Evolutionary conservation across 2,329 filamentous ascomycete genomes (phyloP).

Genomic region (Orbilia oligospora): DNA sequence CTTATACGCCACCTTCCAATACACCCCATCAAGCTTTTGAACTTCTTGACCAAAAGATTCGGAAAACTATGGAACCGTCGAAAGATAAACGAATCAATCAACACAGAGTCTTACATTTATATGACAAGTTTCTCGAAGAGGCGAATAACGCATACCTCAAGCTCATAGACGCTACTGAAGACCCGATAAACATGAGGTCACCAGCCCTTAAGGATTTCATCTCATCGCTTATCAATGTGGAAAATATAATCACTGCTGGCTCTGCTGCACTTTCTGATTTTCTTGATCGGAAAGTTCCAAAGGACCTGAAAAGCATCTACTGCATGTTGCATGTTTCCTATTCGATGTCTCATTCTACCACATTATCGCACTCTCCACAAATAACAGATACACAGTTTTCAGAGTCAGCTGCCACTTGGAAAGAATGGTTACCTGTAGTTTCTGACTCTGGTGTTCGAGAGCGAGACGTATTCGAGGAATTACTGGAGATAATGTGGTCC

Average conservation of each 20-base stretch:
- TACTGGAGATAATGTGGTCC: conserved; percentile 9
- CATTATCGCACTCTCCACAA: not conserved
- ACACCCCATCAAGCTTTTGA: conserved; percentile 1
- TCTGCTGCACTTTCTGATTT: conserved; percentile 5
- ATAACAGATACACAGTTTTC: conserved; percentile 17
- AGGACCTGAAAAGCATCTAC: conserved; percentile 2
- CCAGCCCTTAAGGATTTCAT: conserved; percentile 1
- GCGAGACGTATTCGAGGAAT: conserved; percentile 30
- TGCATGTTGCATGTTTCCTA: conserved; percentile 32
- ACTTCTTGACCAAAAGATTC: not conserved
- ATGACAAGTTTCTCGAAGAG: not conserved
- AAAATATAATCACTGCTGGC: conserved; percentile 6
- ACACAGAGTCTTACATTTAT: not conserved
- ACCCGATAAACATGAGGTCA: not conserved
- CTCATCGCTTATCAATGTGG: not conserved
- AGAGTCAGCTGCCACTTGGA: conserved; percentile 8
- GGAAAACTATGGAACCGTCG: not conserved
- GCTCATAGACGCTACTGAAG: not conserved
- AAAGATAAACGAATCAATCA: not conserved
- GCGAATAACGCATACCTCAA: not conserved
- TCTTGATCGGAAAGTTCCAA: not conserved
- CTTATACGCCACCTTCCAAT: not conserved
- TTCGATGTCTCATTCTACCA: conserved; percentile 16
- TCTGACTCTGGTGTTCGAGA: conserved; percentile 7
- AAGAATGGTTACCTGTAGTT: conserved; percentile 20